Conservation (phyloP, 1,139 yeast species). For the Geotrichum siamense region DNA sequence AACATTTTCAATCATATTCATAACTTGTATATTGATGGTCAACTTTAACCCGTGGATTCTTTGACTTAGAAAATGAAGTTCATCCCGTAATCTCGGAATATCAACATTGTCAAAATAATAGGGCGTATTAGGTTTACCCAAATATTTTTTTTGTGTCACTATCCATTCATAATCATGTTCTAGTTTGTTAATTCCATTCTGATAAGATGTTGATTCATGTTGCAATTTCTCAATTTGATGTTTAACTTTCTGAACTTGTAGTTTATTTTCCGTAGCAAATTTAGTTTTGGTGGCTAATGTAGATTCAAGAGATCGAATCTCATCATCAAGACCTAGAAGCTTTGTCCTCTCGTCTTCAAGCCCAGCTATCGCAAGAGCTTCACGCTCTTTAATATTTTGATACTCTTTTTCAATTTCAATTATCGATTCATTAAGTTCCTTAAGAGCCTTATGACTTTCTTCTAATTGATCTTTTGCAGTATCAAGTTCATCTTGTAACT, state of each 20-base stretch:
- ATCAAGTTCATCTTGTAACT: slow-evolving; percentile 50
- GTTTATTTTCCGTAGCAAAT: slow-evolving; percentile 44
- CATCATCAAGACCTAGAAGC: slow-evolving; percentile 68
- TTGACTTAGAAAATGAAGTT: slow-evolving; percentile 51
- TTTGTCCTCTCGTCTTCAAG: slow-evolving; percentile 59
- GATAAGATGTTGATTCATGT: slow-evolving; percentile 37
- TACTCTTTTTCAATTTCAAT: slow-evolving; percentile 31
- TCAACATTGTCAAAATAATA: slow-evolving; percentile 42
- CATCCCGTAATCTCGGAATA: slow-evolving; percentile 53
- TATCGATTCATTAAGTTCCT: slow-evolving; percentile 39
- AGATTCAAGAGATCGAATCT: slow-evolving; percentile 55
- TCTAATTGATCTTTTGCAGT: slow-evolving; percentile 40
- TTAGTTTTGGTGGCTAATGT: slow-evolving; percentile 49
- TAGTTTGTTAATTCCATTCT: slow-evolving; percentile 44
- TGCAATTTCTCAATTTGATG: slow-evolving; percentile 60
- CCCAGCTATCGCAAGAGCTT: slow-evolving; percentile 38
- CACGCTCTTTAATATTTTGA: slow-evolving; percentile 30
- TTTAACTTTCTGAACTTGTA: slow-evolving; percentile 51
- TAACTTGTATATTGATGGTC: slow-evolving; percentile 79
- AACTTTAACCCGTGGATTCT: slow-evolving; percentile 67
- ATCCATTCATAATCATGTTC: slow-evolving; percentile 66
- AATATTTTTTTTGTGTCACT: slow-evolving; percentile 47
- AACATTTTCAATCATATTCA: slow-evolving; percentile 90
- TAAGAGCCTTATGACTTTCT: slow-evolving; percentile 35
- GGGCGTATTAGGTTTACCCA: slow-evolving; percentile 35